Conservation (phyloP, 1,284 basidiomycete genomes). For the Cryptococcus amylolentus region DNA sequence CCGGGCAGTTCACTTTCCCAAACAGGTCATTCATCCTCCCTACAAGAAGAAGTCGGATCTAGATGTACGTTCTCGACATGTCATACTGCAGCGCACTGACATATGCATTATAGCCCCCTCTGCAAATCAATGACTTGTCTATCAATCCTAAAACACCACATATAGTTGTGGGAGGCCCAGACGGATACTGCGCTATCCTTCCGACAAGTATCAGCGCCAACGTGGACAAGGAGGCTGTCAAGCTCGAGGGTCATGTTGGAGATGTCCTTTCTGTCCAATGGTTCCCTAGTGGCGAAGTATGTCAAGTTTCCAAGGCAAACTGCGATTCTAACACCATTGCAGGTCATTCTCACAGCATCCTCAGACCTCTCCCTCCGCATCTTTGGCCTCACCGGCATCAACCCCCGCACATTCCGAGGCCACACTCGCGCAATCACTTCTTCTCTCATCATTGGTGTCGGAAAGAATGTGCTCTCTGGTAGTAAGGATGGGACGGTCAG, state of each 20-base stretch:
- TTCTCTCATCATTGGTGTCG: conserved; percentile 61
- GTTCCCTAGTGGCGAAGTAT: conserved; percentile 41
- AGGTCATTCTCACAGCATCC: conserved; percentile 50
- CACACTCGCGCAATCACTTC: conserved; percentile 61
- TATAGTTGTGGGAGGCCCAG: conserved; percentile 47
- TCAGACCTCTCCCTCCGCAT: conserved; percentile 49
- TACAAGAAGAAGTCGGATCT: conserved; percentile 28
- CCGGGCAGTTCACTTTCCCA: conserved; percentile 38
- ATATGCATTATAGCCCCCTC: conserved; percentile 25
- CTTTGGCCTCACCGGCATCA: conserved; percentile 44
- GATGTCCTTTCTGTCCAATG: conserved; percentile 49
- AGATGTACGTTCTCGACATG: conserved; percentile 22
- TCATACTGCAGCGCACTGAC: not conserved
- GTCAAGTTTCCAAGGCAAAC: conserved; percentile 1
- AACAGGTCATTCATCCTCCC: conserved; percentile 36
- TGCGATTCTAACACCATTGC: not conserved
- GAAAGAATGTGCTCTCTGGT: conserved; percentile 60
- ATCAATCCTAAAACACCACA: conserved; percentile 33
- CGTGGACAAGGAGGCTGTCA: conserved; percentile 16
- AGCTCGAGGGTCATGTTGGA: conserved; percentile 50
- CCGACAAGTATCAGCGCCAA: conserved; percentile 15
- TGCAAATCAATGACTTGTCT: conserved; percentile 44
- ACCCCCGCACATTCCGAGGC: conserved; percentile 61
- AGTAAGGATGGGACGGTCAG: conserved; percentile 66
- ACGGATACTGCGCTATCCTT: conserved; percentile 47